These are phyloP conservation scores for Udeniomyces megalosporus DNA, from an alignment of 768 basidiomycete genomes.

Conservation along the genomic window DNA sequence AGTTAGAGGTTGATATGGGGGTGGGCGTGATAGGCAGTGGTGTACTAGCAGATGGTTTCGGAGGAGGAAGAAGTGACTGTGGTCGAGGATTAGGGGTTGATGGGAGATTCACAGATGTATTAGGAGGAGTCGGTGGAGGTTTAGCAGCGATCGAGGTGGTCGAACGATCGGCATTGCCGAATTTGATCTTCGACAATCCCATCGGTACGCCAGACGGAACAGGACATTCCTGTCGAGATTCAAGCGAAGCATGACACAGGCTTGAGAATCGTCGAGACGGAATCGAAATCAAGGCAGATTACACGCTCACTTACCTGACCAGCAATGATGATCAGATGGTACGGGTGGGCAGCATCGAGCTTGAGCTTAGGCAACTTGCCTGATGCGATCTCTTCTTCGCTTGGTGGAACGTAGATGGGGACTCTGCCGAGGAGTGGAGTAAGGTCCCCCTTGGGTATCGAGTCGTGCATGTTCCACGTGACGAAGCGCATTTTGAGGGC, in stretches of 20 bases:
- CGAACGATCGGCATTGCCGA: neutral
- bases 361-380: neutral
- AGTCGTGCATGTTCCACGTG: constrained; percentile 17
- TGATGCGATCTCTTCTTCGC: neutral
- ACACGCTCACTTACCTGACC: neutral
- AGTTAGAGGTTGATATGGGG: neutral
- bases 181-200: constrained; percentile 10
- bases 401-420: neutral
- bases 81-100: neutral
- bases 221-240: constrained; percentile 12
- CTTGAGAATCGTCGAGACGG: no score
- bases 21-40: neutral
- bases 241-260: no score
- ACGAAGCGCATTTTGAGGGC: constrained; percentile 12
- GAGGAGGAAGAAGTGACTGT: neutral
- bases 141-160: neutral
- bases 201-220: constrained; percentile 7
- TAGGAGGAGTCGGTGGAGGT: neutral
- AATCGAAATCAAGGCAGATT: no score
- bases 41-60: neutral
- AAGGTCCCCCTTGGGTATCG: constrained; percentile 12
- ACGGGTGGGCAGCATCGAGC: neutral
- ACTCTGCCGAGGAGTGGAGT: constrained; percentile 11
- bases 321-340: constrained; percentile 12
- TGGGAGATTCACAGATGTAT: neutral